Percentiles rank a stretch among this genome's conserved stretches.
Conservation (phyloP, 2,329 filamentous ascomycete species). For the Colletotrichum sp. region DNA sequence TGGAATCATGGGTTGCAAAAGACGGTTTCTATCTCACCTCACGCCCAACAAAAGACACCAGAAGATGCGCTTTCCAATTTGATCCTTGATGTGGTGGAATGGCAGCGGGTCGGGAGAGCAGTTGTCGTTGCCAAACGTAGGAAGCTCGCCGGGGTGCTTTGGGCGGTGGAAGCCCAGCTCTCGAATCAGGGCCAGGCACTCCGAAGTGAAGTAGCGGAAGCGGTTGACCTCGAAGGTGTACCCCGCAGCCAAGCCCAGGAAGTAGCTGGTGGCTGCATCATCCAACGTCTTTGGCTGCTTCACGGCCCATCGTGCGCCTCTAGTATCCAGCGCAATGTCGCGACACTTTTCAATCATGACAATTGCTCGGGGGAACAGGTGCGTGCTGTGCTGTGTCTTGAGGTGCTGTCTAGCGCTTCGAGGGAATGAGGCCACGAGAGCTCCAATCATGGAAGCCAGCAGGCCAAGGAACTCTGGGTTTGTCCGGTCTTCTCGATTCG, state of each 20-base stretch:
- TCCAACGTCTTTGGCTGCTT: constrained; percentile 55
- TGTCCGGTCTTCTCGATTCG: constrained; percentile 68
- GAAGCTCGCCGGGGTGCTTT: constrained; percentile 45
- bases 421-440: constrained; percentile 78
- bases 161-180: constrained; percentile 70
- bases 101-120: constrained; percentile 46
- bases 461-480: constrained; percentile 73
- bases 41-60: constrained; percentile 82
- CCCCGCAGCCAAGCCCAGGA: constrained; percentile 69
- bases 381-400: constrained; percentile 68
- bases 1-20: not conserved
- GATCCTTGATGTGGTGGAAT: constrained; percentile 74
- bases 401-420: constrained; percentile 73
- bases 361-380: constrained; percentile 71
- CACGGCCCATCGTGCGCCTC: constrained; percentile 59
- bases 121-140: constrained; percentile 44
- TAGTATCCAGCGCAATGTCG: constrained; percentile 69
- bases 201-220: constrained; percentile 75
- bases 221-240: constrained; percentile 73
- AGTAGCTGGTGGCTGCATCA: constrained; percentile 76
- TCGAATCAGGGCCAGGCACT: constrained; percentile 72
- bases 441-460: constrained; percentile 75
- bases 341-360: constrained; percentile 75
- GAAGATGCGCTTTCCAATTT: constrained; percentile 80
- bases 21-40: constrained; percentile 49